Conservation (phyloP, 1,139 yeast genomes). For the Pichia sp. region DNA sequence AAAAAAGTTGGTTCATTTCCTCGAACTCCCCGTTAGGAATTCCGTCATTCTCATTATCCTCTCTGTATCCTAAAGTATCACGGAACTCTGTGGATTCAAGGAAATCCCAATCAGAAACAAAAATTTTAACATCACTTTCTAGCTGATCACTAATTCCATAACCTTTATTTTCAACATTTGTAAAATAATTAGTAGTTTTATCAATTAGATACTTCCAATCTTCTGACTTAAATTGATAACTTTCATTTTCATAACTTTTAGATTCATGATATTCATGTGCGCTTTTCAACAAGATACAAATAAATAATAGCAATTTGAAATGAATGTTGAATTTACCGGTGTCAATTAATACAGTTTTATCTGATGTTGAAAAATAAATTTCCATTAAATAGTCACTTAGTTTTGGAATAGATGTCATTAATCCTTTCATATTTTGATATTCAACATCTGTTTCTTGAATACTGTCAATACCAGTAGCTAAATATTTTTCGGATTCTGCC, state of each 20-base stretch:
- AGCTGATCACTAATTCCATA: neutral
- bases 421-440: neutral
- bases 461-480: conserved; percentile 1
- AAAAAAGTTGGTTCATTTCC: conserved; percentile 2
- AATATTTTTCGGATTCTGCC: conserved; percentile 3
- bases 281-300: conserved; percentile 17
- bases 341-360: conserved; percentile 1
- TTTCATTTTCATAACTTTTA: neutral
- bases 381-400: conserved; percentile 16
- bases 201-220: conserved; percentile 10
- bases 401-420: conserved; percentile 2
- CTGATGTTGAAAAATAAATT: conserved; percentile 10
- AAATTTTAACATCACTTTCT: neutral
- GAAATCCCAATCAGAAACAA: conserved; percentile 5
- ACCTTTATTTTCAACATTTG: neutral
- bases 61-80: neutral
- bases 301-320: conserved; percentile 15
- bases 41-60: neutral
- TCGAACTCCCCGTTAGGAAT: neutral
- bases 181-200: conserved; percentile 1
- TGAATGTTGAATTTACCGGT: conserved; percentile 15
- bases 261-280: conserved; percentile 1
- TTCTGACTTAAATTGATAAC: neutral
- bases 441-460: neutral
- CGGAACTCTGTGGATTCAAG: neutral